Evolutionary conservation across 1,284 basidiomycete genomes (phyloP), one percentile per base, ranked within the genome.

Genomic region (Rhodotorula sp.): DNA sequence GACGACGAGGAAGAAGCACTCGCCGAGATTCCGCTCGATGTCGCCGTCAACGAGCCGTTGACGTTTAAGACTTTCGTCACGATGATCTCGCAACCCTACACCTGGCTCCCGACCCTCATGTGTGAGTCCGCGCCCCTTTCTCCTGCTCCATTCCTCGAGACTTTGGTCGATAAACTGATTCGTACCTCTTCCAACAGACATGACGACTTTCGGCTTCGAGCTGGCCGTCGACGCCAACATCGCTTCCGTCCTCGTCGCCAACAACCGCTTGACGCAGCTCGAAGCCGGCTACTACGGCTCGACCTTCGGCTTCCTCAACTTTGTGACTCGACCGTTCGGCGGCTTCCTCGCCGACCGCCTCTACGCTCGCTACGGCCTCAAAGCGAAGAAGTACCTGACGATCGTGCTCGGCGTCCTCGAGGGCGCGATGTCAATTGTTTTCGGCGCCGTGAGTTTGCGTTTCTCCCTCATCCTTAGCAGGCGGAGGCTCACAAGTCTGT

Each of bases 211-310:
- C 69, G 87, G 87, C 1, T 83, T 84, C 57, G 86, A 88, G 76
- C 82, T 87, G 4, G 83, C 84, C 2, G 81, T 88, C 51, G 85
- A 88, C 69, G 84, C 85, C 15, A 84, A 84, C 64, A 80, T 88
- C 64, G 83, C 85, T 22, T 83, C 81, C 66, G 80, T 86, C 28
- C 77, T 87, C 37, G 83, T 81, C 67, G 79, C 71, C 3, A 78
- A 85, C 40, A 83, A 82, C 75, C 63, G 71, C 37, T 68, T 62
- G 31, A 71, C 74, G 4, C 83, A 85, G 73, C 82, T 83, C 26
- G 81, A 82, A 60, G 85, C 86, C 15, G 86, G 86, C 34, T 87
- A 87, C 80, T 77, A 82, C 50, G 81, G 84, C 9, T 79, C 80
- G 22, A 80, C 81, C 48, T 85, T 81, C 26, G 74, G 71, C 13